Percentiles rank a stretch among this genome's conserved stretches.
Conservation (phyloP, 2,329 filamentous ascomycete species). For the Fusarium subtropicale region DNA sequence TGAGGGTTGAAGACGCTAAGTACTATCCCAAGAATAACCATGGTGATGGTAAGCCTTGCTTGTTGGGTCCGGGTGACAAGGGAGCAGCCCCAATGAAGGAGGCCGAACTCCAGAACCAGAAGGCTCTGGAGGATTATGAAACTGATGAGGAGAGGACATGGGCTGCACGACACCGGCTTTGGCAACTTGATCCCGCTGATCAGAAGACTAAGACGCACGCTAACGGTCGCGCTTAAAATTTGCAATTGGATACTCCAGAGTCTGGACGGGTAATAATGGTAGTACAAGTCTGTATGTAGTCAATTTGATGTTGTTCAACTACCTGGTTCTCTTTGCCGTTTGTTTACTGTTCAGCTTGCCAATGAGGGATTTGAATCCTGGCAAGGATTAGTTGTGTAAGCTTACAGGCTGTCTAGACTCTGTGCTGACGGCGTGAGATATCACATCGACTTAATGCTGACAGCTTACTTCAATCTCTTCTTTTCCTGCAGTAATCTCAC, state of each 20-base stretch:
- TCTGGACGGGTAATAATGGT: neutral
- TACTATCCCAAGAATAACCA: neutral
- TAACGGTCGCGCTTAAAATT: neutral
- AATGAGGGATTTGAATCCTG: accelerated
- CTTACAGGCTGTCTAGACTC: neutral
- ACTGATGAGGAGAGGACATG: neutral
- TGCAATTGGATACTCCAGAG: neutral
- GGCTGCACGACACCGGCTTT: neutral
- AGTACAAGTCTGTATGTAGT: neutral
- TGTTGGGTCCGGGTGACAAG: neutral
- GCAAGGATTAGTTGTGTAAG: neutral
- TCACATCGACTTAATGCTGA: neutral
- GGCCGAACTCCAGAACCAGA: neutral
- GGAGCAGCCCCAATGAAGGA: accelerated
- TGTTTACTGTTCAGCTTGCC: too few relatives aligned
- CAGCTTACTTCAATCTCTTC: neutral
- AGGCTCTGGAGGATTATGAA: accelerated
- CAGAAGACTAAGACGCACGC: neutral
- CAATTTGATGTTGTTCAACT: accelerated
- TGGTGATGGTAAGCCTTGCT: neutral
- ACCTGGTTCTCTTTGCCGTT: too few relatives aligned
- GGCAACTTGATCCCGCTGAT: neutral
- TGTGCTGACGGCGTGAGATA: neutral
- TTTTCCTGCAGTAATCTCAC: neutral
- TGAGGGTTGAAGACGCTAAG: accelerated